A percentile compares a stretch with the other conserved stretches of the same genome.
phyloP scores from a whole-genome alignment of 2,329 filamentous ascomycete genomes.

The Drechslerella coelobrocha region DNA sequence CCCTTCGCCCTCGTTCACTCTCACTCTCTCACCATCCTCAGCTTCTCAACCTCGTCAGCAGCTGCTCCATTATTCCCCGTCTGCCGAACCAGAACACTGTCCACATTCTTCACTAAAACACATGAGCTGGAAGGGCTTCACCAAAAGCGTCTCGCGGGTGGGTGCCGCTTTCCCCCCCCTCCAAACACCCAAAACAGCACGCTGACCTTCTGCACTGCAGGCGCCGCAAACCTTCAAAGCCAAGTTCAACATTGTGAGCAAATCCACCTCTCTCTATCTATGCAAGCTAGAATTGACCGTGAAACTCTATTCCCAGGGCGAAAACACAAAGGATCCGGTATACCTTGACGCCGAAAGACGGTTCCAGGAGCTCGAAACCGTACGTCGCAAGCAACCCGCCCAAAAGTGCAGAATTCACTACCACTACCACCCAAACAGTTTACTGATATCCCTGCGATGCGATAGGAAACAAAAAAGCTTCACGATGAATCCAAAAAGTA shows the following conservation, averaged over 20 bases:
- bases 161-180: constrained; percentile 56
- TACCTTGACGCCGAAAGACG: constrained; percentile 93
- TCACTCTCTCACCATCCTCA: constrained; percentile 12
- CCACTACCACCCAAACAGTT: constrained; percentile 5
- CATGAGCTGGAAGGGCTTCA: constrained; percentile 98
- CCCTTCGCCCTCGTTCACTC: constrained; percentile 21
- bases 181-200: constrained; percentile 14
- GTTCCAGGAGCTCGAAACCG: constrained; percentile 86
- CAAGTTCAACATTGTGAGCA: constrained; percentile 79
- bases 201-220: constrained; percentile 60
- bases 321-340: constrained; percentile 91
- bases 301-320: constrained; percentile 65
- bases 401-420: background rate
- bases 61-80: constrained; percentile 14
- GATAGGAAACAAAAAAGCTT: constrained; percentile 85
- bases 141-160: constrained; percentile 87
- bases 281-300: constrained; percentile 10
- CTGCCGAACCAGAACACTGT: constrained; percentile 7
- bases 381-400: constrained; percentile 33
- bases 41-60: constrained; percentile 25
- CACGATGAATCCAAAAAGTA: constrained; percentile 93
- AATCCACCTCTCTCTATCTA: constrained; percentile 17
- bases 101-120: constrained; percentile 23
- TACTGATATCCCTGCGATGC: constrained; percentile 37
- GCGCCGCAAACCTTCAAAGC: constrained; percentile 90